These are phyloP conservation scores for Alternaria sp. DNA, from an alignment of 2,329 filamentous ascomycete genomes.

Conservation along the genomic window DNA sequence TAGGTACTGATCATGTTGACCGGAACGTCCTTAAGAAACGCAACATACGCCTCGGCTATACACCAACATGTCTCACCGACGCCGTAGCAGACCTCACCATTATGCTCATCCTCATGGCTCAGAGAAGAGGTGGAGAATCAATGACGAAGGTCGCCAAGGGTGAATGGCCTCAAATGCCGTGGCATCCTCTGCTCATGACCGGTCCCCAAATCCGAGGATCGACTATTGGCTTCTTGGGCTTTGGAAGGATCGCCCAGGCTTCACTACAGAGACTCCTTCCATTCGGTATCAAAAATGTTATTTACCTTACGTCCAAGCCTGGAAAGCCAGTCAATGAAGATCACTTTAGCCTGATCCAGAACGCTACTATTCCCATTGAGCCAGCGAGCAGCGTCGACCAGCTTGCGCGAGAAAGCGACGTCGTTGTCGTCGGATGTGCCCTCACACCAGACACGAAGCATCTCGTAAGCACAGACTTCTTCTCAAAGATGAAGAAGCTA, in stretches of 20 bases:
- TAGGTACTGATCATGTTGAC: constrained; percentile 46
- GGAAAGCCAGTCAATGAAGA: constrained; percentile 38
- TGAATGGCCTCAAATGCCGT: constrained; percentile 44
- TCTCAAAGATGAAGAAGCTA: constrained; percentile 61
- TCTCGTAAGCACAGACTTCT: constrained; percentile 42
- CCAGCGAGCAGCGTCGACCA: constrained; percentile 31
- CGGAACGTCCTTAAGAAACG: constrained; percentile 35
- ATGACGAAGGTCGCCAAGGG: constrained; percentile 37
- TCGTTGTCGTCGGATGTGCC: constrained; percentile 43
- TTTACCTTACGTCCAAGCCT: constrained; percentile 41
- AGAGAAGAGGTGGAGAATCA: constrained; percentile 40
- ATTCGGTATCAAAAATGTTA: constrained; percentile 37
- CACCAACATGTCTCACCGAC: constrained; percentile 43
- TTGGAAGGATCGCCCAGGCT: constrained; percentile 43
- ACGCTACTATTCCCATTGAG: constrained; percentile 30
- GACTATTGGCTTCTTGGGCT: constrained; percentile 42
- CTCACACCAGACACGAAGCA: constrained; percentile 41
- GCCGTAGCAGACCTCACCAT: constrained; percentile 43
- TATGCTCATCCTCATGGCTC: constrained; percentile 47
- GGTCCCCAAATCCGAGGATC: constrained; percentile 38
- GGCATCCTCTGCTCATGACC: constrained; percentile 43
- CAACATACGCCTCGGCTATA: constrained; percentile 43
- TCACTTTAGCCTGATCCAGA: constrained; percentile 33
- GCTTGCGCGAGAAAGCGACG: constrained; percentile 43
- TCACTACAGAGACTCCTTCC: constrained; percentile 37